Conservation (phyloP, 2,329 filamentous ascomycete genomes). For the Xylaria polymorpha region DNA sequence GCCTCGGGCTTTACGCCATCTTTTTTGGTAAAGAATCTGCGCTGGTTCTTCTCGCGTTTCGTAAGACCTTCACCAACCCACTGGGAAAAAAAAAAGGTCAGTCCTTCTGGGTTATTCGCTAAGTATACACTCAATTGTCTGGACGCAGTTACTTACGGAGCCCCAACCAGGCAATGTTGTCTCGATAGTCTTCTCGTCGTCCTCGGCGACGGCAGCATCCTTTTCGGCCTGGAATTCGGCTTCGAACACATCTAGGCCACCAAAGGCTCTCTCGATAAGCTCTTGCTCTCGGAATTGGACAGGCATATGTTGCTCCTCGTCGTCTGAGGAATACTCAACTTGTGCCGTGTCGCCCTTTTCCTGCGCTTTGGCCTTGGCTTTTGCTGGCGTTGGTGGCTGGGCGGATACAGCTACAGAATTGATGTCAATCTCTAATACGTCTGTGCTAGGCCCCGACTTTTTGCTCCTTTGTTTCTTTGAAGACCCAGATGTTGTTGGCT, state of each 20-base stretch:
- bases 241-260: conserved; percentile 82
- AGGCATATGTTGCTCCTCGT: conserved; percentile 63
- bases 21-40: conserved; percentile 71
- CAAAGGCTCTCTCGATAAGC: conserved; percentile 85
- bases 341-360: conserved; percentile 48
- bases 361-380: conserved; percentile 41
- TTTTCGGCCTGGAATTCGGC: conserved; percentile 85
- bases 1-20: conserved; percentile 81
- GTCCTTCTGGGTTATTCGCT: not conserved
- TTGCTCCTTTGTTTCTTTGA: conserved; percentile 46
- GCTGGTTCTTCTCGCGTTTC: conserved; percentile 73
- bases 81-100: conserved; percentile 27
- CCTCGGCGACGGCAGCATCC: conserved; percentile 68
- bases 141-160: conserved; percentile 58
- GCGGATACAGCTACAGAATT: conserved; percentile 44
- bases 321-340: conserved; percentile 59
- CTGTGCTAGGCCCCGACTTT: conserved; percentile 39
- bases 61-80: conserved; percentile 86
- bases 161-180: conserved; percentile 95
- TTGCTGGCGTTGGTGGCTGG: conserved; percentile 41
- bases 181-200: conserved; percentile 83
- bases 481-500: conserved; percentile 40
- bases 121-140: not conserved
- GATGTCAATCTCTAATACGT: conserved; percentile 48
- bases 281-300: conserved; percentile 70